Evolutionary conservation across 2,329 filamentous ascomycete species (phyloP).

Genomic region (Sphaceloma murrayae): DNA sequence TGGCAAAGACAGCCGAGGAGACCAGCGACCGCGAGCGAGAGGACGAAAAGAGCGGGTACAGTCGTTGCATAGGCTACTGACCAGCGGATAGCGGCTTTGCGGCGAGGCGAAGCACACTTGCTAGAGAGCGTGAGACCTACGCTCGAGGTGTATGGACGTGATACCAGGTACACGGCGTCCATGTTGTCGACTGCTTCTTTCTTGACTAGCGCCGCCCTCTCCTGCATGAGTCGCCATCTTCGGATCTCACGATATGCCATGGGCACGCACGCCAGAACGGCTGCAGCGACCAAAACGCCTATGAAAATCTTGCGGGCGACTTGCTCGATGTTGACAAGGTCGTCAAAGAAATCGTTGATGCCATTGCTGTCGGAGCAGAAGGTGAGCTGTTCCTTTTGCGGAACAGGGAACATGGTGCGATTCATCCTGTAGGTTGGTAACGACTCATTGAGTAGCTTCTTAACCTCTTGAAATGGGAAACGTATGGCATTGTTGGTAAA

Average conservation of each 20-base stretch:
- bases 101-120: slow-evolving; percentile 52
- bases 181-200: slow-evolving; percentile 64
- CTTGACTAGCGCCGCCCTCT: slow-evolving; percentile 57
- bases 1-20: slow-evolving; percentile 77
- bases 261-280: slow-evolving; percentile 62
- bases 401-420: slow-evolving; percentile 66
- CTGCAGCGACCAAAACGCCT: slow-evolving; percentile 60
- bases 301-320: slow-evolving; percentile 67
- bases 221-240: slow-evolving; percentile 63
- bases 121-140: slow-evolving; percentile 61
- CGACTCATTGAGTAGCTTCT: slow-evolving; percentile 59
- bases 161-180: slow-evolving; percentile 81
- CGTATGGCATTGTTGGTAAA: slow-evolving; percentile 65
- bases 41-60: slow-evolving; percentile 70
- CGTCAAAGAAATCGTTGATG: slow-evolving; percentile 74
- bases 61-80: slow-evolving; percentile 80
- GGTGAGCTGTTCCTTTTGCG: slow-evolving; percentile 67
- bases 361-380: slow-evolving; percentile 83
- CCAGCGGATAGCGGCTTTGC: slow-evolving; percentile 71
- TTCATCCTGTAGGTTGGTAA: slow-evolving; percentile 71
- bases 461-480: slow-evolving; percentile 72
- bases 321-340: slow-evolving; percentile 55
- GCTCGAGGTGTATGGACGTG: slow-evolving; percentile 65
- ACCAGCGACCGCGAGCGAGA: slow-evolving; percentile 72
- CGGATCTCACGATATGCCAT: slow-evolving; percentile 75